phyloP scores from a whole-genome alignment of 257 asterid genomes.

The Solanum lycopersicoides region DNA sequence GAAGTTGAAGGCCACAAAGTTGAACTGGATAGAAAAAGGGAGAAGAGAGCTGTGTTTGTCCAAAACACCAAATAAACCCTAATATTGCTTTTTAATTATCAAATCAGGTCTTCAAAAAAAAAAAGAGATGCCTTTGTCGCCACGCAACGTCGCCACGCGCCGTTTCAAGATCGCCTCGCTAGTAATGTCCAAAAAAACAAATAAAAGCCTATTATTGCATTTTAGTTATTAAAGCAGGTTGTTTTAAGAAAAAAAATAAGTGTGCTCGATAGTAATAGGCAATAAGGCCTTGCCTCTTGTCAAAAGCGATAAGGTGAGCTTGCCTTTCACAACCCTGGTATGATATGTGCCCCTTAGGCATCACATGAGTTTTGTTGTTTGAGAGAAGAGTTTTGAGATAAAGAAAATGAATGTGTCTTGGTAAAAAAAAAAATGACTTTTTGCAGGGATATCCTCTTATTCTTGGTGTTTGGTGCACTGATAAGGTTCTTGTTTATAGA shows the following conservation, averaged over 20 bases:
- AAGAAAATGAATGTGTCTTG: neutral
- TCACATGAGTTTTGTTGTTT: neutral
- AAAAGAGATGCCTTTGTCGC: neutral
- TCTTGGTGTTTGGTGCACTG: neutral
- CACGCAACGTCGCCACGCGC: neutral
- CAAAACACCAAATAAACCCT: neutral
- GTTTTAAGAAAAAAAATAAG: too few species aligned
- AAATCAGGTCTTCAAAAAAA: neutral
- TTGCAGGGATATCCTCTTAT: neutral
- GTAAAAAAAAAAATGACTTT: neutral
- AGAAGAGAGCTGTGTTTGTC: neutral
- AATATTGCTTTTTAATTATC: neutral
- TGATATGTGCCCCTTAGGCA: neutral
- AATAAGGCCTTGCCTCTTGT: too few species aligned
- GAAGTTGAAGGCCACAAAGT: neutral
- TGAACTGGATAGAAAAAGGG: neutral
- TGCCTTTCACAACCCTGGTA: too few species aligned
- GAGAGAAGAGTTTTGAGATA: neutral
- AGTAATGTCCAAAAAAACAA: too few species aligned
- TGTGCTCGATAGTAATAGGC: neutral
- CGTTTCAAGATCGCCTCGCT: neutral
- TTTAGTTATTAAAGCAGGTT: too few species aligned
- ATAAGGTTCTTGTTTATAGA: neutral
- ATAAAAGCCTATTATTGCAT: too few species aligned
- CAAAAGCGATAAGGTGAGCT: too few species aligned